These are phyloP conservation scores for Phytophthora idaei DNA, from an alignment of 352 stramenopile genomes.

Conservation along the genomic window DNA sequence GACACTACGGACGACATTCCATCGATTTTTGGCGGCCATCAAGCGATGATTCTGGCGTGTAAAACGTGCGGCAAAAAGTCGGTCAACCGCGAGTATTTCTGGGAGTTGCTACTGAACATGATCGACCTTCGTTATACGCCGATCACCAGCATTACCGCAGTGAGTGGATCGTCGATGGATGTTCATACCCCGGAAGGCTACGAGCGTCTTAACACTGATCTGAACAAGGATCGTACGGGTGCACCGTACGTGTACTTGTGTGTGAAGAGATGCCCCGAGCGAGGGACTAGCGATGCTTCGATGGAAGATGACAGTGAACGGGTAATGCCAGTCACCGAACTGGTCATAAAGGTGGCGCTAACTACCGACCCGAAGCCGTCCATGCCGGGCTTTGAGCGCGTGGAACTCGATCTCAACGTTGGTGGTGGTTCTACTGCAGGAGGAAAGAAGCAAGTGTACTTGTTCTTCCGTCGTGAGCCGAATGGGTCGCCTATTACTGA, in stretches of 20 bases:
- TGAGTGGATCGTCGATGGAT: slow-evolving; percentile 74
- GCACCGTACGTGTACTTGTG: slow-evolving; percentile 88
- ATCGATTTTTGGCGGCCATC: slow-evolving; percentile 78
- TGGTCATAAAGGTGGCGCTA: slow-evolving; percentile 74
- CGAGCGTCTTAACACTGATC: slow-evolving; percentile 81
- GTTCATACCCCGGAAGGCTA: slow-evolving; percentile 71
- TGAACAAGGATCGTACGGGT: slow-evolving; percentile 84
- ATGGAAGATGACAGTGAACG: slow-evolving; percentile 38
- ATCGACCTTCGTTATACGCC: slow-evolving; percentile 89
- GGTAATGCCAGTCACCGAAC: slow-evolving; percentile 76
- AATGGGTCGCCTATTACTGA: slow-evolving; percentile 88
- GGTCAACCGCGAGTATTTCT: slow-evolving; percentile 89
- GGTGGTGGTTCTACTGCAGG: slow-evolving; percentile 52
- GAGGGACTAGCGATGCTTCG: slow-evolving; percentile 30
- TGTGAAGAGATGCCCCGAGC: slow-evolving; percentile 73
- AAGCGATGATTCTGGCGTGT: slow-evolving; percentile 84
- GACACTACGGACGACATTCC: slow-evolving; percentile 63
- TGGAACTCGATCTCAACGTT: slow-evolving; percentile 85
- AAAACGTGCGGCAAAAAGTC: slow-evolving; percentile 84
- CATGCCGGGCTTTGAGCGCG: slow-evolving; percentile 74
- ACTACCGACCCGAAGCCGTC: slow-evolving; percentile 64
- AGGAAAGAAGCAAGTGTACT: slow-evolving; percentile 86
- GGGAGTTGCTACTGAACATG: slow-evolving; percentile 90
- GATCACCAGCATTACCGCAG: slow-evolving; percentile 79
- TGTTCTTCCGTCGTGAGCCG: slow-evolving; percentile 77